phyloP scores from a whole-genome alignment of 768 basidiomycete genomes.

The Phanerochaete carnosa region DNA sequence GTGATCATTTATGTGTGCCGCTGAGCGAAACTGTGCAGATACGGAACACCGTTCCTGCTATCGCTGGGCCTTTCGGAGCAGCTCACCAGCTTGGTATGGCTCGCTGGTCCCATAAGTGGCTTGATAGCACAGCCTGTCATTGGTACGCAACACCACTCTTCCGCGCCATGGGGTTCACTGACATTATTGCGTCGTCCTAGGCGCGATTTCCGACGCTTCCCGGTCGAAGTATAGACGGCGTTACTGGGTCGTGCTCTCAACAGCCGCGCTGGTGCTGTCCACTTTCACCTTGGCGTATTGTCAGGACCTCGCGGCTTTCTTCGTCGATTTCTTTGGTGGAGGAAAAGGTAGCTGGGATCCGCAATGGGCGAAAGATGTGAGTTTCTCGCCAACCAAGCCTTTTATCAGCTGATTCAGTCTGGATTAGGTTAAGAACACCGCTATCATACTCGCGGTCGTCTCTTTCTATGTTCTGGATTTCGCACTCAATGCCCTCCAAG shows the following conservation, averaged over 20 bases:
- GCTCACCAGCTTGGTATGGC: slow-evolving; percentile 92
- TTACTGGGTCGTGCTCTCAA: slow-evolving; percentile 92
- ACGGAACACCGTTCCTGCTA: slow-evolving; percentile 92
- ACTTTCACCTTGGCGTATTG: slow-evolving; percentile 85
- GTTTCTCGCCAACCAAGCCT: slow-evolving; percentile 18
- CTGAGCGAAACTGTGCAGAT: slow-evolving; percentile 46
- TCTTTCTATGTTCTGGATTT: slow-evolving; percentile 96
- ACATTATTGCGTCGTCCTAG: slow-evolving; percentile 33
- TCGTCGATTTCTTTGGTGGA: slow-evolving; percentile 74
- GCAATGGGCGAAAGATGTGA: slow-evolving; percentile 55
- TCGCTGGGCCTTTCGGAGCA: slow-evolving; percentile 80
- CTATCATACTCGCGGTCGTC: slow-evolving; percentile 83
- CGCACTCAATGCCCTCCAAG: slow-evolving; percentile 94
- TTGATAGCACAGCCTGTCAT: slow-evolving; percentile 96
- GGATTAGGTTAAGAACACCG: slow-evolving; percentile 56
- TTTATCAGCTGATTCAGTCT: neutral
- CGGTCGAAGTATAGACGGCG: slow-evolving; percentile 86
- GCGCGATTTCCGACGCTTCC: slow-evolving; percentile 94
- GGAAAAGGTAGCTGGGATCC: slow-evolving; percentile 90
- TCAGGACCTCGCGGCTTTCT: slow-evolving; percentile 59
- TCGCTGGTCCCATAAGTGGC: slow-evolving; percentile 92
- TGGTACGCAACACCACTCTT: slow-evolving; percentile 45
- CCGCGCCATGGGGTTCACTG: neutral
- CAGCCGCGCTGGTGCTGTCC: slow-evolving; percentile 72
- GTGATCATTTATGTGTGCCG: neutral